Conservation (phyloP, 164 flowering plant genomes). For the Berberis thunbergii region DNA sequence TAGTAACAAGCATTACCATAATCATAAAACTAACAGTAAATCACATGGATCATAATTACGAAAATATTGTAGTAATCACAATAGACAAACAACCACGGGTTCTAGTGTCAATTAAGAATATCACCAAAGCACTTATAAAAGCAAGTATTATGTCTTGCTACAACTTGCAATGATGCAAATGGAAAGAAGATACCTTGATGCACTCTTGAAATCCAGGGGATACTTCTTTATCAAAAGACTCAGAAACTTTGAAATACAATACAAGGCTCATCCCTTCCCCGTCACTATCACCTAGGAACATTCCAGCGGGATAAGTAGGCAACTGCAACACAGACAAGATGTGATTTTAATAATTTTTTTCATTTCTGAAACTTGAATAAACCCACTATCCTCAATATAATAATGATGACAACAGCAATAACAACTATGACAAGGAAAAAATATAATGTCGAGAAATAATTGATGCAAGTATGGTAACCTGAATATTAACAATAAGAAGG, state of each 20-base stretch:
- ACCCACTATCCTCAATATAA: background rate
- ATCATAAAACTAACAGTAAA: no score
- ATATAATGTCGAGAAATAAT: background rate
- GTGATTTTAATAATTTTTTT: background rate
- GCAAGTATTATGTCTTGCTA: background rate
- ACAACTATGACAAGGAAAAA: background rate
- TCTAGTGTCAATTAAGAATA: no score
- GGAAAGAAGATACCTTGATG: slow-evolving; percentile 42
- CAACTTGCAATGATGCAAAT: background rate
- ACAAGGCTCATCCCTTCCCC: slow-evolving; percentile 97
- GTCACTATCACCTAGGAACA: slow-evolving; percentile 80
- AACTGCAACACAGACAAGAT: slow-evolving; percentile 33
- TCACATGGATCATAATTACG: no score
- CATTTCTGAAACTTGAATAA: background rate
- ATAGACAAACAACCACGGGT: no score
- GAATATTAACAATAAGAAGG: slow-evolving; percentile 85
- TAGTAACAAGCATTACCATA: no score
- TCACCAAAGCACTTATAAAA: background rate
- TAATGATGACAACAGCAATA: background rate
- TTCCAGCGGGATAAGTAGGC: slow-evolving; percentile 85
- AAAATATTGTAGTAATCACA: no score
- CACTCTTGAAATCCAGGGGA: slow-evolving; percentile 58
- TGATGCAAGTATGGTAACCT: slow-evolving; percentile 34
- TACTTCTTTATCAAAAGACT: slow-evolving; percentile 50
- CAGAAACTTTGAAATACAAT: slow-evolving; percentile 70